These are phyloP conservation scores for Colletotrichum australisinense DNA, from an alignment of 2,329 filamentous ascomycete species.

Conservation along the genomic window DNA sequence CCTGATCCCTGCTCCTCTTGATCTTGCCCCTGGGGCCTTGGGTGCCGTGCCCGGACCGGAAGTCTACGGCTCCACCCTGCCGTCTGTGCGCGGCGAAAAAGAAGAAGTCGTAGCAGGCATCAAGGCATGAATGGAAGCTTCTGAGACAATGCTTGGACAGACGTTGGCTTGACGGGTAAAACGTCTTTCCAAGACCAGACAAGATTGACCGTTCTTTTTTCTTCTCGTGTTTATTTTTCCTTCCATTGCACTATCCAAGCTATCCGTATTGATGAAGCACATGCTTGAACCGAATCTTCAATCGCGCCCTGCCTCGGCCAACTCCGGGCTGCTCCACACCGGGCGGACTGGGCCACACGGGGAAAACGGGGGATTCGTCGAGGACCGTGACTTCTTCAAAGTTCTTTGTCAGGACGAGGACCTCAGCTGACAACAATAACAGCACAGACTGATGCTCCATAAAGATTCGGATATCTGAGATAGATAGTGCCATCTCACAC, in stretches of 20 bases:
- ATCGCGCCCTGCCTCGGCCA: constrained; percentile 20
- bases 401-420: neutral
- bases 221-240: neutral
- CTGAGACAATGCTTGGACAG: constrained; percentile 32
- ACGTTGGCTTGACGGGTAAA: constrained; percentile 7
- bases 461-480: neutral
- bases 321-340: constrained; percentile 24
- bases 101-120: constrained; percentile 24
- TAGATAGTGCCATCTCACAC: neutral
- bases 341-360: neutral
- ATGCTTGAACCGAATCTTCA: neutral
- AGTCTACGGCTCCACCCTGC: constrained; percentile 18
- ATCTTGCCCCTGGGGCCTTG: neutral
- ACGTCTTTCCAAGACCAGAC: neutral
- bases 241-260: neutral
- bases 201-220: neutral
- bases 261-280: neutral
- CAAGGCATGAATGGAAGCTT: constrained; percentile 33
- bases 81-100: constrained; percentile 29
- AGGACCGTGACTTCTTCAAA: neutral
- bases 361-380: constrained; percentile 3
- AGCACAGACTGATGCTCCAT: neutral
- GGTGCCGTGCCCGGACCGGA: constrained; percentile 30
- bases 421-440: neutral
- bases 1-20: constrained; percentile 3